Percentiles rank a stretch among this genome's conserved stretches.
Conservation (phyloP, 2,329 filamentous ascomycete genomes). For the Colletotrichum cuscutae region DNA sequence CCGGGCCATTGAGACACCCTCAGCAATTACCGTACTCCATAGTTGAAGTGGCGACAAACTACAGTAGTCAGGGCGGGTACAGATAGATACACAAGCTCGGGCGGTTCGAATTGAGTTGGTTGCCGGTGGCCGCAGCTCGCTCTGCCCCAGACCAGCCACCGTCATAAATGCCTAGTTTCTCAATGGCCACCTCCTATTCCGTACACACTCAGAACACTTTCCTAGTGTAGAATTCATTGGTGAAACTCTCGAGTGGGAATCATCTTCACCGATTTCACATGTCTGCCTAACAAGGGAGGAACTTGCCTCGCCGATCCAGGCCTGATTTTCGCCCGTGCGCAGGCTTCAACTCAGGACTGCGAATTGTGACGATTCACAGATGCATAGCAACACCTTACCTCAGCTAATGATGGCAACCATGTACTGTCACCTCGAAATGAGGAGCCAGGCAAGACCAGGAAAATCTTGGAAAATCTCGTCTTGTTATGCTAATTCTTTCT, state of each 20-base stretch:
- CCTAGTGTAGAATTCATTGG: not conserved
- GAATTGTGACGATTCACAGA: too few species aligned
- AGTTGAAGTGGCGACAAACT: not conserved
- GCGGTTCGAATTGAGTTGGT: not conserved
- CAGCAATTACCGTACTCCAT: too few species aligned
- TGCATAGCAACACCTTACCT: too few species aligned
- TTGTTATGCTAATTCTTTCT: not conserved
- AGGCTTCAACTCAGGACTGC: not conserved
- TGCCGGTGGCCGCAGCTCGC: not conserved
- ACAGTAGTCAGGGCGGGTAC: not conserved
- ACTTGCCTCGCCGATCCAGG: not conserved
- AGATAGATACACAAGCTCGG: not conserved
- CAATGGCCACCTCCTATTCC: not conserved
- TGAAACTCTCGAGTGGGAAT: not conserved
- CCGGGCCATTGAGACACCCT: not conserved
- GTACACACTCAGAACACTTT: too few species aligned
- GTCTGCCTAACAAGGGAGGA: conserved; percentile 5
- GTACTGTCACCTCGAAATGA: not conserved
- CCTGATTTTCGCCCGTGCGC: not conserved
- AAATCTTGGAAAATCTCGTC: not conserved
- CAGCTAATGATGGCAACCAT: too few species aligned
- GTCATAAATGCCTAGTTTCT: not conserved
- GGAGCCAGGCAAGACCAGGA: not conserved
- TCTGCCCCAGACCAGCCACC: not conserved
- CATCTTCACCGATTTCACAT: not conserved